Evolutionary conservation across 306 rosid species (phyloP), one percentile per base, ranked within the genome.

Genomic region (Ochetophila trinervis): DNA sequence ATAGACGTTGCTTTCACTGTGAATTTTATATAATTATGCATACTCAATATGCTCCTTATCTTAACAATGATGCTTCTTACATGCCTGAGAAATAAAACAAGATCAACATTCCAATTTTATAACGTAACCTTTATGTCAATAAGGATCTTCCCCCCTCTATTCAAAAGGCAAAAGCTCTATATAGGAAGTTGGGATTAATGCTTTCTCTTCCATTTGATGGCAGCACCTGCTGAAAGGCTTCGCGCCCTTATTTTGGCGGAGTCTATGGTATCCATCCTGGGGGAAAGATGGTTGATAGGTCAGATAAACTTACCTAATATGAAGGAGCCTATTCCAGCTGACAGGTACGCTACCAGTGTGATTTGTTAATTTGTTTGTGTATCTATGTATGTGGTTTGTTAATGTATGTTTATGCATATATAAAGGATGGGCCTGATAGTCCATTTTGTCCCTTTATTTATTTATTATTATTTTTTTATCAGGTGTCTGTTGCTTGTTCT

Each of bases 401-500:
- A 17, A 40, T 2, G 27, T 37, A 17, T 30, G 3, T 59, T 60
- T 27, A 44, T 51, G 42, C 37, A 30, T 67, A 36, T 62, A 51
- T 32, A 19, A 17, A 24, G 55, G 37, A 22, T 6, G 17, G 63
- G 24, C 8, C 56, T 57, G 56, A 74, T 53, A 16, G 16, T 81
- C 66, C 64, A 15, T 68, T 73, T 66, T 70, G 77, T 66, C 17
- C 70, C 63, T 59, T 67, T n/a, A 16, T 30, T 61, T 77, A 32
- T 40, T 60, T 1, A 27, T 27, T 50, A 15, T 24, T 20, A 3
- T 22, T 76, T 21, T 20, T 17, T 57, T 60, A 17, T 59, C 76
- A 93, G 98, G 93, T 89, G 96, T 70, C 84, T 89, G 68, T 79
- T 93, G 77, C 94, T 93, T 76, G 88, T 93, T 74, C 73, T 93